Base-by-base conservation (phyloP, 139 green algal species). In the Tetraselmis striata region DNA sequence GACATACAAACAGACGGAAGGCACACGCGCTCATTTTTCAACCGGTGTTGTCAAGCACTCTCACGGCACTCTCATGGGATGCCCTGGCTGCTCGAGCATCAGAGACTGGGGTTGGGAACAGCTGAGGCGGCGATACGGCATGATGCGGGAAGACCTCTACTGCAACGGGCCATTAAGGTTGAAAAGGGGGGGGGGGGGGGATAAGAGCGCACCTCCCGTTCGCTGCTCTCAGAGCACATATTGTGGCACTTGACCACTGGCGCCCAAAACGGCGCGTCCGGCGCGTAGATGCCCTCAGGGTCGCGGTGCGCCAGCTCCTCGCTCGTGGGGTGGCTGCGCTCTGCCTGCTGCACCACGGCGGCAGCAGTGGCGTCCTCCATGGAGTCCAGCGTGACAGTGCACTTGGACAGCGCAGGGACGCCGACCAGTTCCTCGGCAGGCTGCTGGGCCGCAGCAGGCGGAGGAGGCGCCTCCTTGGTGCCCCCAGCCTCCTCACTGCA, bases 221-320 rank as follows among this genome's bases (percentile, higher is more conserved):
- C 45, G 45, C 45, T 67, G 45, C 45, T 5, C 18, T 67, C 18
- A 25, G 45, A 67, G 45, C 45, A 67, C 45, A 67, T 67, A 18
- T 67, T 67, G 45, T 67, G 45, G 45, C 45, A 67, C 45, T 67
- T 67, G 11, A 67, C 45, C 26, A 97, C 80, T 0, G 45, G 79
- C 1, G 87, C 89, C 87, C 86, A 92, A 88, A 94, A 96, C 1
- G 93, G 93, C 30, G 85, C 28, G 58, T 87, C 89, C 2, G 89
- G 78, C 27, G 81, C 90, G 87, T 95, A 95, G 31, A 85, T 31
- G 24, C 92, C 92, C 1, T 32, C 67, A 0, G 85, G n/a, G 80
- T 94, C 91, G 2, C 88, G 79, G 31, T 81, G 30, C 31, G 59
- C 76, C 30, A 85, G 59, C 31, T 80, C 2, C 29, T 30, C 29